Evolutionary conservation across 2,329 filamentous ascomycete genomes (phyloP).

Genomic region (Ampelomyces quisqualis): DNA sequence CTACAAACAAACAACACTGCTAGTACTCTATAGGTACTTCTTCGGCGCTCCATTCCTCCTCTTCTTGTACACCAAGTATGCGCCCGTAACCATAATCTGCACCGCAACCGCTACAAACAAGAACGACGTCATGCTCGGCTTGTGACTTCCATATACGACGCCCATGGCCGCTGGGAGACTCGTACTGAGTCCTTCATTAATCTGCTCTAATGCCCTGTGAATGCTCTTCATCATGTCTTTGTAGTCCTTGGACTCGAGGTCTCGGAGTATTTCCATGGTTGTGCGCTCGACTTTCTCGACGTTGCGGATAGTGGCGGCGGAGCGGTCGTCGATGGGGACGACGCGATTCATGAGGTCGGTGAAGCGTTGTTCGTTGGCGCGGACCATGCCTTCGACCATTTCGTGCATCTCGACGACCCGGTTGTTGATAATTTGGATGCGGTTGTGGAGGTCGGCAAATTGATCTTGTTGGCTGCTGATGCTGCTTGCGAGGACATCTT

Average conservation of each 20-base stretch:
- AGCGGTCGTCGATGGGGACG: slow-evolving; percentile 35
- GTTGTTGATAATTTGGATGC: slow-evolving; percentile 72
- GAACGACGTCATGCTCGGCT: slow-evolving; percentile 61
- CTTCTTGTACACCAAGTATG: slow-evolving; percentile 78
- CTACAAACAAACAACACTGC: neutral
- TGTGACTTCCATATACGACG: slow-evolving; percentile 55
- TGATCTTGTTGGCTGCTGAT: slow-evolving; percentile 57
- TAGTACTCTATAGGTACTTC: slow-evolving; percentile 70
- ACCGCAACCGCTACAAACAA: slow-evolving; percentile 73
- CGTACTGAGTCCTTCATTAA: slow-evolving; percentile 55
- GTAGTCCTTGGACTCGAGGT: slow-evolving; percentile 60
- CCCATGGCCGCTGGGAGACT: slow-evolving; percentile 53
- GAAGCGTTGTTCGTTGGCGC: slow-evolving; percentile 58
- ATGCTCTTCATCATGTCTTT: slow-evolving; percentile 56
- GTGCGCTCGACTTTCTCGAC: slow-evolving; percentile 57
- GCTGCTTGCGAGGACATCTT: slow-evolving; percentile 47
- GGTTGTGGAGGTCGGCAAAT: slow-evolving; percentile 82
- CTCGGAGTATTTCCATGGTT: slow-evolving; percentile 53
- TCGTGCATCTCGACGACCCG: slow-evolving; percentile 65
- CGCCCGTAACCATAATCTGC: slow-evolving; percentile 68
- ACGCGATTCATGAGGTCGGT: slow-evolving; percentile 50
- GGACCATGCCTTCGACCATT: slow-evolving; percentile 55
- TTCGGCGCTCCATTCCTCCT: slow-evolving; percentile 76
- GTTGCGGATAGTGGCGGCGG: slow-evolving; percentile 47
- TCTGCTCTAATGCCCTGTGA: slow-evolving; percentile 55